Evolutionary conservation across 768 basidiomycete species (phyloP).

Genomic region (Leucocoprinus birnbaumii): DNA sequence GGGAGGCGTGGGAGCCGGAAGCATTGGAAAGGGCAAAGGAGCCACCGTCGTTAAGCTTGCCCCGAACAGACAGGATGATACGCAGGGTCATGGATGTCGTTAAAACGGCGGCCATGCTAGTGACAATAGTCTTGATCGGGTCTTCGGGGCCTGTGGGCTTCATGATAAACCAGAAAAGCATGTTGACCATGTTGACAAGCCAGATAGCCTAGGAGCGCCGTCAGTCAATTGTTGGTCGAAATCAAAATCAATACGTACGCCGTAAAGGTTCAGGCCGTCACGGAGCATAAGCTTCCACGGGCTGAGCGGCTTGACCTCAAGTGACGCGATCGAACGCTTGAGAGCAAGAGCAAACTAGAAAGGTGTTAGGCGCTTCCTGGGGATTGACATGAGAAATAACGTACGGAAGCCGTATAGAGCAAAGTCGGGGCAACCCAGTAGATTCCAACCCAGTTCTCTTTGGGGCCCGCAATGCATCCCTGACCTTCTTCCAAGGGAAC

Average conservation of each 20-base stretch:
- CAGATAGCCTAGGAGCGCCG: slow-evolving; percentile 64
- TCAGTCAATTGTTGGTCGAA: no score
- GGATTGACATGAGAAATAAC: slow-evolving; percentile 19
- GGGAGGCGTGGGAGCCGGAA: slow-evolving; percentile 32
- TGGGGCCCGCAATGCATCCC: slow-evolving; percentile 85
- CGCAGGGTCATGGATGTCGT: slow-evolving; percentile 88
- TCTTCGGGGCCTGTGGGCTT: slow-evolving; percentile 58
- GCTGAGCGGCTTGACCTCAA: slow-evolving; percentile 52
- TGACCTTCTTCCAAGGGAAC: slow-evolving; percentile 73
- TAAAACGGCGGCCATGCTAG: slow-evolving; percentile 78
- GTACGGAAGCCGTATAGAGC: slow-evolving; percentile 66
- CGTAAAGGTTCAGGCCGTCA: slow-evolving; percentile 85
- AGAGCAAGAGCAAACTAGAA: slow-evolving; percentile 58
- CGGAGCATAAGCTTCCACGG: slow-evolving; percentile 89
- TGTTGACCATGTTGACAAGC: slow-evolving; percentile 78
- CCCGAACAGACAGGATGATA: slow-evolving; percentile 80
- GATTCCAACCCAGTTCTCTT: slow-evolving; percentile 77
- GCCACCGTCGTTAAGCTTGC: slow-evolving; percentile 70
- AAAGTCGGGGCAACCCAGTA: slow-evolving; percentile 82
- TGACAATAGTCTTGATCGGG: slow-evolving; percentile 79
- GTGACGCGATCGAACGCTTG: slow-evolving; percentile 55
- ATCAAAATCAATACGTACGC: slow-evolving; percentile 37
- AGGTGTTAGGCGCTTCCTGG: background rate
- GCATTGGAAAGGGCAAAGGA: slow-evolving; percentile 58
- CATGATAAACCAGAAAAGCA: slow-evolving; percentile 86